Conservation (phyloP, 1,284 basidiomycete species). For the Austroboletus rostrupii region DNA sequence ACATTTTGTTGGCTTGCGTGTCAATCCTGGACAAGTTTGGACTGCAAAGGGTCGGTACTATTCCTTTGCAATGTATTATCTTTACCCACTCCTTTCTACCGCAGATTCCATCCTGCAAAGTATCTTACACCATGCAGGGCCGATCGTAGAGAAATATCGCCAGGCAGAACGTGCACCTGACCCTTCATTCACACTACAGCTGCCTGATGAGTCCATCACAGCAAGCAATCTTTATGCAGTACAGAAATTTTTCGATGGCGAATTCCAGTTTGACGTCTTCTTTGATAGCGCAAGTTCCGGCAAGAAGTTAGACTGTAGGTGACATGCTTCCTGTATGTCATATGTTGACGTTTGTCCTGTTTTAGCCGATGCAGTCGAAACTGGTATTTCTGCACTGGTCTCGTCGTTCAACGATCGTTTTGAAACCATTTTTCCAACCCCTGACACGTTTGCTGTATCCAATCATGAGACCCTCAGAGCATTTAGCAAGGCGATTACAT, state of each 20-base stretch:
- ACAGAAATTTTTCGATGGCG: slow-evolving; percentile 81
- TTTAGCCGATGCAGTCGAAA: slow-evolving; percentile 55
- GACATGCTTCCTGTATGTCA: background rate
- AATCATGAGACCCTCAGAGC: slow-evolving; percentile 50
- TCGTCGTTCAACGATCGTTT: slow-evolving; percentile 68
- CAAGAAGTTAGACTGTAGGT: slow-evolving; percentile 55
- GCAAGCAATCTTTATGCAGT: slow-evolving; percentile 81
- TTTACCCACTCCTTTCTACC: slow-evolving; percentile 1
- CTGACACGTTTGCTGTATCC: slow-evolving; percentile 47
- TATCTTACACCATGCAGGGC: slow-evolving; percentile 57
- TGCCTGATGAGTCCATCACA: slow-evolving; percentile 70
- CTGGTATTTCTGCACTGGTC: slow-evolving; percentile 66
- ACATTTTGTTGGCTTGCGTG: slow-evolving; percentile 64
- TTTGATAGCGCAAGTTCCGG: slow-evolving; percentile 71
- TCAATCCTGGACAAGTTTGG: slow-evolving; percentile 73
- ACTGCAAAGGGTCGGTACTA: slow-evolving; percentile 66
- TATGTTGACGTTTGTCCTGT: slow-evolving; percentile 4
- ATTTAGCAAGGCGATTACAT: slow-evolving; percentile 85
- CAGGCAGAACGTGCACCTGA: slow-evolving; percentile 59
- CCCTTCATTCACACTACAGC: slow-evolving; percentile 71
- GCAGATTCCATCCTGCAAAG: slow-evolving; percentile 66
- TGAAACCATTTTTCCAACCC: slow-evolving; percentile 62
- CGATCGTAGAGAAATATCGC: slow-evolving; percentile 53
- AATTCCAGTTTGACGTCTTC: slow-evolving; percentile 84
- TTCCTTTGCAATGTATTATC: background rate